Conservation (phyloP, 169 alveolate species). For the Eimeria sp. region DNA sequence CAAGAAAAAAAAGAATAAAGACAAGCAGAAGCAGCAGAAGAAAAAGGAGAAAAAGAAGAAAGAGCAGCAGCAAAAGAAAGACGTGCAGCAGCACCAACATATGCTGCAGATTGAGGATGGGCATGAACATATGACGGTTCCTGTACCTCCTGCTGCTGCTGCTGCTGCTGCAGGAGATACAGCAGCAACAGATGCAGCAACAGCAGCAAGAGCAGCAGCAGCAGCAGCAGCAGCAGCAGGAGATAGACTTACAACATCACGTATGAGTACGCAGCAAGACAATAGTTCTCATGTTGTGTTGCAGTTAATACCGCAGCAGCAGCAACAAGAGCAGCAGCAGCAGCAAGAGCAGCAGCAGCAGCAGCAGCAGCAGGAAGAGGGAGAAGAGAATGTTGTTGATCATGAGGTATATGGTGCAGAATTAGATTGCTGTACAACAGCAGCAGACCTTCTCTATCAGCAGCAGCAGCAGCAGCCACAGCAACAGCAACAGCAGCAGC, state of each 20-base stretch:
- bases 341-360: constrained; percentile 59
- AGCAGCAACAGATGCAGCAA: no score
- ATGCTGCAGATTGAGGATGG: no score
- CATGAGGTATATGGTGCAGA: neutral
- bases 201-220: no score
- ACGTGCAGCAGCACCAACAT: no score
- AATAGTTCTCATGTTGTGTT: neutral
- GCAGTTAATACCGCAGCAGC: neutral
- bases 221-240: constrained; percentile 39
- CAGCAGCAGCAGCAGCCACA: neutral
- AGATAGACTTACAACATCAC: constrained; percentile 3
- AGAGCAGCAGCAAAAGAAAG: no score
- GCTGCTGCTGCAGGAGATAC: no score
- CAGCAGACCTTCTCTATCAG: neutral
- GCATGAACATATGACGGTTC: no score
- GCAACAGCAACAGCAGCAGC: constrained; percentile 30
- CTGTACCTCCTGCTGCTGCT: no score
- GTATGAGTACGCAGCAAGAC: neutral
- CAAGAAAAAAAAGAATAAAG: no score
- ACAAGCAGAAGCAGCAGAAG: no score
- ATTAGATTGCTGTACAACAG: neutral
- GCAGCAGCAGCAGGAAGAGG: constrained; percentile 7
- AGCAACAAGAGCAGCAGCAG: constrained; percentile 42
- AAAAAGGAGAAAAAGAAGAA: no score
- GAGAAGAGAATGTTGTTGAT: neutral